phyloP scores from a whole-genome alignment of 352 stramenopile genomes.

The Pythium brassicae region DNA sequence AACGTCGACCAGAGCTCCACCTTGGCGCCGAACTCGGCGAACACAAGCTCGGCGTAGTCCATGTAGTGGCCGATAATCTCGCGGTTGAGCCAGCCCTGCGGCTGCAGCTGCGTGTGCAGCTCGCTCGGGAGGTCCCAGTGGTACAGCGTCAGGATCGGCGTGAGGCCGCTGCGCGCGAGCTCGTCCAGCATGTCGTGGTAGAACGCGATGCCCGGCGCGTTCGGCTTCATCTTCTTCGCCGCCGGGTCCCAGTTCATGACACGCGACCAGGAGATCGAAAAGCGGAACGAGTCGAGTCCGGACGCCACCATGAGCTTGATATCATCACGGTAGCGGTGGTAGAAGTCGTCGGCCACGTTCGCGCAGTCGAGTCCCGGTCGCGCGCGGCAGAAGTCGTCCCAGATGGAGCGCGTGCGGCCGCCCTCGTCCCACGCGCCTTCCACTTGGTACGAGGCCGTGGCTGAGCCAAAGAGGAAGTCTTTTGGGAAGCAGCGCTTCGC shows the following conservation, averaged over 20 bases:
- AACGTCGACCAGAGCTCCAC: too few species aligned
- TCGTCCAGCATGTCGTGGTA: constrained; percentile 92
- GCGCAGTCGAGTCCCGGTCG: constrained; percentile 65
- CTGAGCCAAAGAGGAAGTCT: constrained; percentile 84
- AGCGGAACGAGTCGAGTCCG: constrained; percentile 90
- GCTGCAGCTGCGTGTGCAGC: constrained; percentile 74
- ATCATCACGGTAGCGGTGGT: constrained; percentile 68
- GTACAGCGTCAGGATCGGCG: constrained; percentile 45
- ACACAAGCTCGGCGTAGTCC: constrained; percentile 48
- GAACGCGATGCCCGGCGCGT: constrained; percentile 77
- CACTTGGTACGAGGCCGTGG: constrained; percentile 92
- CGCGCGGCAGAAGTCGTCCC: constrained; percentile 89
- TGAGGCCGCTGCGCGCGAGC: constrained; percentile 70
- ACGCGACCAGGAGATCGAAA: too few species aligned
- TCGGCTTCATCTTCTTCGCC: too few species aligned
- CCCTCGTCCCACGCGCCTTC: constrained; percentile 87
- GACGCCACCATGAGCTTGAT: constrained; percentile 91
- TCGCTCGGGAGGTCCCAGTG: constrained; percentile 83
- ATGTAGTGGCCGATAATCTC: constrained; percentile 86
- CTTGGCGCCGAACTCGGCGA: too few species aligned
- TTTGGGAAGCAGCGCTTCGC: constrained; percentile 47
- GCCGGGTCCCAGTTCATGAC: too few species aligned
- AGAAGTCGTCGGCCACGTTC: constrained; percentile 42
- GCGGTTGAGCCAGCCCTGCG: constrained; percentile 66
- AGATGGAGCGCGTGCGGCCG: constrained; percentile 84